Evolutionary conservation across 345 rosid genomes (phyloP).

Genomic region (Eutrema yunnanense): DNA sequence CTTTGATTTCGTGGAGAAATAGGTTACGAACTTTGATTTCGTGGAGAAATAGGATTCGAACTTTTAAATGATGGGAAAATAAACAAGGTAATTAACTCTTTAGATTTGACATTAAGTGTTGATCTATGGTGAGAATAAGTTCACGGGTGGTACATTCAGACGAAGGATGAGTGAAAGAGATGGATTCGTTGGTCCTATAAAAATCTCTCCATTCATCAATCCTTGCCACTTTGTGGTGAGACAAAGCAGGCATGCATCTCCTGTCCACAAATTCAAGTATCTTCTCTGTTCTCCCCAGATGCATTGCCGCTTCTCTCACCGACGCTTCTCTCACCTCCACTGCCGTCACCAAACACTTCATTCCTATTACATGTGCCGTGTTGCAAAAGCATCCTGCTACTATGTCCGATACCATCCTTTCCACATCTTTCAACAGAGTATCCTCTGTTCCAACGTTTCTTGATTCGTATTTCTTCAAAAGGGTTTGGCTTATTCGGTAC

Average conservation of each 20-base stretch:
- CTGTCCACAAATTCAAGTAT: conserved; percentile 48
- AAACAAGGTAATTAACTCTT: neutral
- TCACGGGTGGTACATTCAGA: conserved; percentile 8
- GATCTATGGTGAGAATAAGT: conserved; percentile 7
- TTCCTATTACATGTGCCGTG: conserved; percentile 36
- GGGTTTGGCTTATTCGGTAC: conserved; percentile 61
- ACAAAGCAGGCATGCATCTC: conserved; percentile 33
- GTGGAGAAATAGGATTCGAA: too few relatives aligned
- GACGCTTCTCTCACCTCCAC: conserved; percentile 52
- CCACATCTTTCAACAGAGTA: conserved; percentile 39
- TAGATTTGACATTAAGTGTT: neutral
- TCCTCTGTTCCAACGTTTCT: conserved; percentile 15
- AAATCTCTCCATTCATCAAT: conserved; percentile 59
- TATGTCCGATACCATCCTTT: conserved; percentile 54
- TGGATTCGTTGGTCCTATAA: neutral
- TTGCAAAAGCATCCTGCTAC: conserved; percentile 73
- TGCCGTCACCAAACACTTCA: conserved; percentile 48
- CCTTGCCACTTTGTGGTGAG: conserved; percentile 36
- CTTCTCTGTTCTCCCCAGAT: conserved; percentile 53
- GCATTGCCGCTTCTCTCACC: conserved; percentile 43
- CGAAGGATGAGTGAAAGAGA: conserved; percentile 6
- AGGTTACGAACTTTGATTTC: too few relatives aligned
- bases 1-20: too few relatives aligned
- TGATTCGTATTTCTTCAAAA: conserved; percentile 37
- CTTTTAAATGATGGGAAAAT: too few relatives aligned